These are phyloP conservation scores for Phytophthora colocasiae DNA, from an alignment of 352 stramenopile genomes.

Conservation along the genomic window DNA sequence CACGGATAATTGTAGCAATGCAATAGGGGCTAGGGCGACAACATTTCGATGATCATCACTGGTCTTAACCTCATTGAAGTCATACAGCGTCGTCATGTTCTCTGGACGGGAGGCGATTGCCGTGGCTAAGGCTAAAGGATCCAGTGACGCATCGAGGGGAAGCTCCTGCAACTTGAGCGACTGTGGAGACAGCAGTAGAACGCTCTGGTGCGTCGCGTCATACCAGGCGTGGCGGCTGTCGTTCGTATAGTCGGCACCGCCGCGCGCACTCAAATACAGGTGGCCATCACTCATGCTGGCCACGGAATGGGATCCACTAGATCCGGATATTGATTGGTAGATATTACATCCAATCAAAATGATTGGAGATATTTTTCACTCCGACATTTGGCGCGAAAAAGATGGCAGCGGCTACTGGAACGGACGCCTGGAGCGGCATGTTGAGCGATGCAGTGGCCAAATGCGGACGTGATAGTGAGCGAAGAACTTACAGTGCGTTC, in stretches of 20 bases:
- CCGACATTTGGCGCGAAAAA: conserved; percentile 14
- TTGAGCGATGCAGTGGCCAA: conserved; percentile 55
- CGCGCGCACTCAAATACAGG: conserved; percentile 59
- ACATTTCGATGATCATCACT: conserved; percentile 5
- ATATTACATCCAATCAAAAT: neutral
- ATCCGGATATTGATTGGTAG: neutral
- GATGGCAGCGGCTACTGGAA: conserved; percentile 8
- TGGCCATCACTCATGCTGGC: conserved; percentile 56
- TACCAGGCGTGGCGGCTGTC: conserved; percentile 53
- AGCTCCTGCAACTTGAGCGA: conserved; percentile 52
- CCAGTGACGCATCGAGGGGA: conserved; percentile 45
- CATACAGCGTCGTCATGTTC: conserved; percentile 45
- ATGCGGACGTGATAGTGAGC: conserved; percentile 58
- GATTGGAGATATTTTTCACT: neutral
- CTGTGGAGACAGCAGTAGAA: conserved; percentile 54
- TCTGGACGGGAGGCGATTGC: neutral
- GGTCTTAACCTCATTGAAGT: conserved; percentile 39
- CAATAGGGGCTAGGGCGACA: conserved; percentile 28
- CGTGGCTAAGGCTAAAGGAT: conserved; percentile 19
- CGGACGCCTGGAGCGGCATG: conserved; percentile 40
- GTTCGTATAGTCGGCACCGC: conserved; percentile 50
- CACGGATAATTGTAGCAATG: conserved; percentile 62
- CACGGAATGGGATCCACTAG: conserved; percentile 6
- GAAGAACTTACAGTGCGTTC: conserved; percentile 58
- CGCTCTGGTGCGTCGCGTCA: conserved; percentile 59